phyloP scores from a whole-genome alignment of 169 alveolate genomes.

The Perkinsus marinus region DNA sequence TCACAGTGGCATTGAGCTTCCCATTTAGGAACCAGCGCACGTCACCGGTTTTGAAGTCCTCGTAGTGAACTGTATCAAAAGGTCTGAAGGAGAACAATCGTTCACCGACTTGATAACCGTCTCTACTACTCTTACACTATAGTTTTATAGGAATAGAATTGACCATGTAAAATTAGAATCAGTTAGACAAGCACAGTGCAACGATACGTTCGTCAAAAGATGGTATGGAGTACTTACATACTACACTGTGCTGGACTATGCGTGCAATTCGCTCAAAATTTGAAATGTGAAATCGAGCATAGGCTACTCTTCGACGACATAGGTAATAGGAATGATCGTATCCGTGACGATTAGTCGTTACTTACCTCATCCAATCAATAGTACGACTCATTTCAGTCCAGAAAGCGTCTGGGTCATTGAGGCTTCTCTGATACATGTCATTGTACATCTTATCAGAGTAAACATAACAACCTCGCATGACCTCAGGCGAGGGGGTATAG shows the following conservation, averaged over 20 bases:
- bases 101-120: no score
- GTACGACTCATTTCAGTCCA: neutral
- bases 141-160: no score
- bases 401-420: neutral
- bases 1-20: conserved; percentile 7
- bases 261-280: no score
- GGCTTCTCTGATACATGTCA: neutral
- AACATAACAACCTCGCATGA: neutral
- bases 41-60: neutral
- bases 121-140: no score
- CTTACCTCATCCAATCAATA: neutral
- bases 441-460: neutral
- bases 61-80: neutral
- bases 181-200: no score
- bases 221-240: no score
- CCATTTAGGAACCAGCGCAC: conserved; percentile 14
- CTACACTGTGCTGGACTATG: no score
- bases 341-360: neutral
- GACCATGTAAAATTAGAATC: no score
- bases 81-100: neutral
- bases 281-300: no score
- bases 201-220: no score
- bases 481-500: neutral
- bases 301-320: no score
- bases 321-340: no score